Conservation (phyloP, 2,329 filamentous ascomycete species). For the Corniculantispora saksenae region DNA sequence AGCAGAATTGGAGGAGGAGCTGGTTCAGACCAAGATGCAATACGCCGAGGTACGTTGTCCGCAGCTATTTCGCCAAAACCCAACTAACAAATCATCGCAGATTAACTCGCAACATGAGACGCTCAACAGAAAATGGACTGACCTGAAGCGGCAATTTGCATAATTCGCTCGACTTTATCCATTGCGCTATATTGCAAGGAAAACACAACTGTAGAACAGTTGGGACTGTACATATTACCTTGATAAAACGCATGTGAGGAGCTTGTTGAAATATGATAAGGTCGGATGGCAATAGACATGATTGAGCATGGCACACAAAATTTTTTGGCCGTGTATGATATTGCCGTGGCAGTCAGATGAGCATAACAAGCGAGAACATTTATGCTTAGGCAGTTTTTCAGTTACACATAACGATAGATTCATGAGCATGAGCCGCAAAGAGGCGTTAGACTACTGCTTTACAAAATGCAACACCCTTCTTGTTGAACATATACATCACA, state of each 20-base stretch:
- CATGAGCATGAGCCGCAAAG: not conserved
- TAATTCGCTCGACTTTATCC: constrained; percentile 26
- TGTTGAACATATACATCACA: not conserved
- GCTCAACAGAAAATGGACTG: constrained; percentile 75
- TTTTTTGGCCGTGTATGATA: not conserved
- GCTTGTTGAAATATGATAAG: not conserved
- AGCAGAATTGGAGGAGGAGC: constrained; percentile 85
- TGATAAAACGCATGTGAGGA: constrained; percentile 1
- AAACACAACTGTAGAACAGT: constrained; percentile 1
- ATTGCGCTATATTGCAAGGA: not conserved
- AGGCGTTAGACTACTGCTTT: not conserved
- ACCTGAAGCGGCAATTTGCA: constrained; percentile 63
- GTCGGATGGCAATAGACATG: constrained; percentile 4
- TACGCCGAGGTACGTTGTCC: constrained; percentile 81
- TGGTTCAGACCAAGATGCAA: constrained; percentile 92
- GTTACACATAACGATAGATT: constrained; percentile 7
- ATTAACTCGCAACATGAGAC: constrained; percentile 71
- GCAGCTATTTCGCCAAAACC: not conserved
- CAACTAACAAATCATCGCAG: constrained; percentile 42
- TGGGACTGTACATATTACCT: constrained; percentile 13
- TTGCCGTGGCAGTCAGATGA: not conserved
- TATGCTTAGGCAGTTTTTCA: constrained; percentile 1
- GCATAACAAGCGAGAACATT: not conserved
- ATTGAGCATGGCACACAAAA: not conserved
- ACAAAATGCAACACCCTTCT: not conserved